Evolutionary conservation across 179 eudicot genomes (phyloP).

Genomic region (Pouteria campechiana): DNA sequence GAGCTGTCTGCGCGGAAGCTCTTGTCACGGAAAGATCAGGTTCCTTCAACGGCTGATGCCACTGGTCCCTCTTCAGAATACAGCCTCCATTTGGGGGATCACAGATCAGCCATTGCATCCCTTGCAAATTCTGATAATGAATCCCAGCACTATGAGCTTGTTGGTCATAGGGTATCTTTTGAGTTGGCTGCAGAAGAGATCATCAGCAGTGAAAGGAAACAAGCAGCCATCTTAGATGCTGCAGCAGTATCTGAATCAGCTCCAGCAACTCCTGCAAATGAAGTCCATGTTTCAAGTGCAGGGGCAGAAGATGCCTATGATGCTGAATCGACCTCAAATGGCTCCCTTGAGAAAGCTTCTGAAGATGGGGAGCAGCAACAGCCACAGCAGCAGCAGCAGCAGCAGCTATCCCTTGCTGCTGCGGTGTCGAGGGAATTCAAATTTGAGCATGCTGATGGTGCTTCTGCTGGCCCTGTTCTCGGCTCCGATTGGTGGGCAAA

Average conservation of each 20-base stretch:
- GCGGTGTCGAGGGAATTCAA: slow-evolving; percentile 80
- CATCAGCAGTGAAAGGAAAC: slow-evolving; percentile 75
- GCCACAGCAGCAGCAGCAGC: slow-evolving; percentile 33
- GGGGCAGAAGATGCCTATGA: slow-evolving; percentile 8
- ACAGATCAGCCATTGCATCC: slow-evolving; percentile 44
- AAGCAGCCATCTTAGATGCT: slow-evolving; percentile 25
- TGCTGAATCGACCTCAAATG: slow-evolving; percentile 12
- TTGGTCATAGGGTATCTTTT: slow-evolving; percentile 70
- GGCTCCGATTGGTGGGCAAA: slow-evolving; percentile 84
- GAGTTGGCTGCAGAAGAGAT: slow-evolving; percentile 81
- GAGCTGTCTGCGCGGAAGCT: slow-evolving; percentile 31
- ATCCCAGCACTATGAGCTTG: slow-evolving; percentile 23
- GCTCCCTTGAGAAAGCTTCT: slow-evolving; percentile 12
- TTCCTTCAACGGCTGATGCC: slow-evolving; percentile 58
- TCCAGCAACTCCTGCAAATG: slow-evolving; percentile 8
- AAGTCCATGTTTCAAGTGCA: slow-evolving; percentile 8
- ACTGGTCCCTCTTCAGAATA: slow-evolving; percentile 31
- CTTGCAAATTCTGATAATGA: slow-evolving; percentile 26
- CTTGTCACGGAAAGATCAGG: slow-evolving; percentile 64
- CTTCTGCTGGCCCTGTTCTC: slow-evolving; percentile 26
- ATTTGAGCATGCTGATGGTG: slow-evolving; percentile 57
- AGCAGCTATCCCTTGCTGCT: slow-evolving; percentile 62
- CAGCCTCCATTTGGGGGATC: slow-evolving; percentile 23
- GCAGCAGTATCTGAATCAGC: slow-evolving; percentile 21
- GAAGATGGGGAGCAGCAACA: slow-evolving; percentile 38